These are phyloP conservation scores for Leptomonas pyrrhocoris DNA, from an alignment of 208 protist genomes.

Conservation along the genomic window DNA sequence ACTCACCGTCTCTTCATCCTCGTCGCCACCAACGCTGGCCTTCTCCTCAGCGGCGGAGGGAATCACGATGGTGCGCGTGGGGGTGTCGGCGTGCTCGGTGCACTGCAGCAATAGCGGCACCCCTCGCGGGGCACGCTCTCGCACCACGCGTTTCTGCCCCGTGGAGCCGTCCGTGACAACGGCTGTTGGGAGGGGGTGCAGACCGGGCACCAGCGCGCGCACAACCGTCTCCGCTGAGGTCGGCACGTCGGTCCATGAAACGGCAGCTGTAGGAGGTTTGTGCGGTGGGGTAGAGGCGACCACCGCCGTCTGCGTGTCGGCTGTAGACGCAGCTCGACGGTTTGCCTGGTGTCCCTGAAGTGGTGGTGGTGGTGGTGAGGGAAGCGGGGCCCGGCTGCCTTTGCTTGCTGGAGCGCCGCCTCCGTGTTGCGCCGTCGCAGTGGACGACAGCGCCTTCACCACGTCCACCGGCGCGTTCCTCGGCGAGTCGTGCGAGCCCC, in stretches of 20 bases:
- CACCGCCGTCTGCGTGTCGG: background rate
- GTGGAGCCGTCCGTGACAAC: background rate
- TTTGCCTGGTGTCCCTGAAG: background rate
- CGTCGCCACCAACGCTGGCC: background rate
- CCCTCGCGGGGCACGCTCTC: constrained; percentile 20
- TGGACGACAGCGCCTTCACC: background rate
- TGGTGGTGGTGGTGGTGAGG: background rate
- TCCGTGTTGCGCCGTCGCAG: background rate
- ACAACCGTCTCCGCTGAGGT: background rate
- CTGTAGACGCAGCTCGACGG: background rate
- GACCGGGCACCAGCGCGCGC: constrained; percentile 5
- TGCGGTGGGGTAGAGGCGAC: background rate
- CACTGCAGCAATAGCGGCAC: constrained; percentile 33
- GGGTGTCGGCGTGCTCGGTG: constrained; percentile 29
- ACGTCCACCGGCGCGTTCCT: background rate
- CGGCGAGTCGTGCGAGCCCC: background rate
- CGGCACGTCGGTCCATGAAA: background rate
- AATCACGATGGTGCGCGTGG: constrained; percentile 22
- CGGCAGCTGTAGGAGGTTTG: background rate
- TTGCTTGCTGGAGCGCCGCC: background rate
- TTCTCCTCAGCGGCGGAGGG: background rate
- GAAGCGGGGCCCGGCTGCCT: background rate
- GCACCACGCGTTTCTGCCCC: constrained; percentile 18
- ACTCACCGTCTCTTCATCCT: constrained; percentile 26
- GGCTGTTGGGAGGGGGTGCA: constrained; percentile 4